phyloP scores from a whole-genome alignment of 1,284 basidiomycete species.

The Abortiporus biennis region DNA sequence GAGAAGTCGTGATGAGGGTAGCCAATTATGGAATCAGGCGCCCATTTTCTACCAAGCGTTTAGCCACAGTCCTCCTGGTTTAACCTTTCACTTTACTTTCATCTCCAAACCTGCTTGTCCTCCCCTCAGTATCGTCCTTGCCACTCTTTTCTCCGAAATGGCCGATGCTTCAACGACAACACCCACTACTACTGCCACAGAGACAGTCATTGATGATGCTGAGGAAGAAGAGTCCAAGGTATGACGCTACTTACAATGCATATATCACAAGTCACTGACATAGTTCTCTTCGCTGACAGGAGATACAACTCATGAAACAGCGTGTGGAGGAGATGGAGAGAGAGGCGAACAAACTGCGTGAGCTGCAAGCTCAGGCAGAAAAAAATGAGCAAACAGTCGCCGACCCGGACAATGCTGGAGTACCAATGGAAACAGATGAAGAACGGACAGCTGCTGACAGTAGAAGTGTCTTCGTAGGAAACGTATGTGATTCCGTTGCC shows the following conservation, averaged over 20 bases:
- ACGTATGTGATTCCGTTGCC: constrained; percentile 54
- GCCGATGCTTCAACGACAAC: constrained; percentile 24
- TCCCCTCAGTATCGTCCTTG: not conserved
- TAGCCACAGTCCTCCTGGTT: not conserved
- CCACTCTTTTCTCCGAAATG: constrained; percentile 18
- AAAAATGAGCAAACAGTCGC: constrained; percentile 39
- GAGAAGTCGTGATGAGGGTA: too few relatives aligned
- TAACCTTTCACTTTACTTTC: too few relatives aligned
- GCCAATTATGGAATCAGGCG: not conserved
- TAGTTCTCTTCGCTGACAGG: constrained; percentile 32
- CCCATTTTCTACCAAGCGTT: too few relatives aligned
- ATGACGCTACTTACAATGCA: constrained; percentile 12
- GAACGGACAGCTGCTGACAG: constrained; percentile 75
- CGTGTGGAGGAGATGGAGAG: constrained; percentile 90
- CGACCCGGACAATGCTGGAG: constrained; percentile 32
- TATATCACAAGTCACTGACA: constrained; percentile 2
- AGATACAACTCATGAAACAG: constrained; percentile 87
- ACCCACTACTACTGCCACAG: constrained; percentile 21
- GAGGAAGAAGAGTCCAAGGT: constrained; percentile 34
- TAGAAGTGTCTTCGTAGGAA: constrained; percentile 94
- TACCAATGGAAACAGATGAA: constrained; percentile 70
- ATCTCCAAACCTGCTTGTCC: not conserved
- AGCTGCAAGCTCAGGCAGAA: constrained; percentile 87
- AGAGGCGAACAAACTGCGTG: constrained; percentile 83
- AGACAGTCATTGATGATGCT: constrained; percentile 25